A percentile compares a stretch with the other conserved stretches of the same genome.
These are phyloP conservation scores for Ophiostoma ips DNA, from an alignment of 2,329 filamentous ascomycete species.

Conservation along the genomic window DNA sequence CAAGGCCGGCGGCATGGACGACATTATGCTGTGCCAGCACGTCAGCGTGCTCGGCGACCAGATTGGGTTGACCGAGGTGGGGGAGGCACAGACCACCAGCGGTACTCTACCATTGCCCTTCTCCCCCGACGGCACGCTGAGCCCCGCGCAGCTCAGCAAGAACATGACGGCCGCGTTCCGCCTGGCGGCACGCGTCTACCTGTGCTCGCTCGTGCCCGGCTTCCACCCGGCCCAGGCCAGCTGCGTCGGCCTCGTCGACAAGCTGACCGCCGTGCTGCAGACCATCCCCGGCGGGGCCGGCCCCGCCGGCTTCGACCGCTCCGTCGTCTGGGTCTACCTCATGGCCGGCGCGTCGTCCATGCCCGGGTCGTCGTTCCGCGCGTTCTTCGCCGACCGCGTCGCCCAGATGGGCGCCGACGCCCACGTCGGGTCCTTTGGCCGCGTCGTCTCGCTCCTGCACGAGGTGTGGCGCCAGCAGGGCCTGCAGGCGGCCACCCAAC, in stretches of 20 bases:
- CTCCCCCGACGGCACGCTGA: slow-evolving; percentile 59
- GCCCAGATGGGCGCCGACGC: slow-evolving; percentile 62
- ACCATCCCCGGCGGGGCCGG: slow-evolving; percentile 79
- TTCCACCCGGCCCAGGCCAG: slow-evolving; percentile 63
- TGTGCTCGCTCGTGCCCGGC: slow-evolving; percentile 88
- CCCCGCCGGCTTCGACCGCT: slow-evolving; percentile 71
- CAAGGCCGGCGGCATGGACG: slow-evolving; percentile 69
- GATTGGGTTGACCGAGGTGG: slow-evolving; percentile 65
- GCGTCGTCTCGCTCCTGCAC: slow-evolving; percentile 61
- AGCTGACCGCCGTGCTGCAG: slow-evolving; percentile 61
- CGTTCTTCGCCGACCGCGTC: slow-evolving; percentile 63
- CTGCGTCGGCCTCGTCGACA: slow-evolving; percentile 63
- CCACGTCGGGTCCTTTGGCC: slow-evolving; percentile 71
- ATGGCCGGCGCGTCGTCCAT: slow-evolving; percentile 70
- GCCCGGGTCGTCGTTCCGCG: slow-evolving; percentile 59
- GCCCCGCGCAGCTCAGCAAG: slow-evolving; percentile 67
- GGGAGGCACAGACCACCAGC: slow-evolving; percentile 37
- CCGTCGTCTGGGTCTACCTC: slow-evolving; percentile 84
- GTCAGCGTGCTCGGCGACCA: slow-evolving; percentile 78
- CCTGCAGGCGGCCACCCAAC: slow-evolving; percentile 15
- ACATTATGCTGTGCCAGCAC: slow-evolving; percentile 76
- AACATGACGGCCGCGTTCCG: slow-evolving; percentile 90
- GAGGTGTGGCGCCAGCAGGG: slow-evolving; percentile 79
- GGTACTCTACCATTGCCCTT: slow-evolving; percentile 30
- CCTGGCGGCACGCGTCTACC: slow-evolving; percentile 82